These are phyloP conservation scores for Podospora pseudocomata DNA, from an alignment of 495 filamentous ascomycete genomes.

Conservation along the genomic window DNA sequence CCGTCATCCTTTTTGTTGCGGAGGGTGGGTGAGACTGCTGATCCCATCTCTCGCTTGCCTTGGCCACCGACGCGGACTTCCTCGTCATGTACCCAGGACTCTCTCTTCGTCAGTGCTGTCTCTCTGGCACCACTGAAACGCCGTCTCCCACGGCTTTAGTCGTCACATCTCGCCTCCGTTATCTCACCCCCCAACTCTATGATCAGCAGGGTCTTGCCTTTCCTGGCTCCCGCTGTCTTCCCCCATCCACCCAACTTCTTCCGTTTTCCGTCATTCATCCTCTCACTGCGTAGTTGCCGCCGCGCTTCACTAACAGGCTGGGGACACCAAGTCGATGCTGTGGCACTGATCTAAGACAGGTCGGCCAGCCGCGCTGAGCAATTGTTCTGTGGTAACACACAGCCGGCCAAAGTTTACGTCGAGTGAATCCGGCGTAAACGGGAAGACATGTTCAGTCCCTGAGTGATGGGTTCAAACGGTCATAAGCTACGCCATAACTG, in stretches of 20 bases:
- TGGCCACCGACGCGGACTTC: background rate
- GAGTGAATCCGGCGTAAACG: background rate
- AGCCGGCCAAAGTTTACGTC: background rate
- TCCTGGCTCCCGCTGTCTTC: slow-evolving; percentile 8
- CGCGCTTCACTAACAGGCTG: background rate
- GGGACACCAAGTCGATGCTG: background rate
- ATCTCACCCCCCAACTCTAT: background rate
- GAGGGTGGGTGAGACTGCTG: slow-evolving; percentile 11
- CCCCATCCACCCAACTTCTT: background rate
- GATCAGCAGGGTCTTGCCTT: slow-evolving; percentile 42
- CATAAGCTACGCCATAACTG: slow-evolving; percentile 9
- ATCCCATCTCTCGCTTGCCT: slow-evolving; percentile 11
- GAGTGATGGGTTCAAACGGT: slow-evolving; percentile 3
- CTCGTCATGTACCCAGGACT: background rate
- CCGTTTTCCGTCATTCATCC: slow-evolving; percentile 8
- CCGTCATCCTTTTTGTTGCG: slow-evolving; percentile 11
- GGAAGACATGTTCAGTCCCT: background rate
- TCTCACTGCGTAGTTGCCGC: background rate
- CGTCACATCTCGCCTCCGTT: slow-evolving; percentile 18
- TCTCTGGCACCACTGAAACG: background rate
- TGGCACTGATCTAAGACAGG: background rate
- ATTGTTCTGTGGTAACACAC: background rate
- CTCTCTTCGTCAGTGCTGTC: background rate
- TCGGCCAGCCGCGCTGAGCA: background rate
- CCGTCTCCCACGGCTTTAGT: background rate